A percentile compares a stretch with the other conserved stretches of the same genome.
These are phyloP conservation scores for Tulasnella sp. DNA, from an alignment of 768 basidiomycete species.

Conservation along the genomic window DNA sequence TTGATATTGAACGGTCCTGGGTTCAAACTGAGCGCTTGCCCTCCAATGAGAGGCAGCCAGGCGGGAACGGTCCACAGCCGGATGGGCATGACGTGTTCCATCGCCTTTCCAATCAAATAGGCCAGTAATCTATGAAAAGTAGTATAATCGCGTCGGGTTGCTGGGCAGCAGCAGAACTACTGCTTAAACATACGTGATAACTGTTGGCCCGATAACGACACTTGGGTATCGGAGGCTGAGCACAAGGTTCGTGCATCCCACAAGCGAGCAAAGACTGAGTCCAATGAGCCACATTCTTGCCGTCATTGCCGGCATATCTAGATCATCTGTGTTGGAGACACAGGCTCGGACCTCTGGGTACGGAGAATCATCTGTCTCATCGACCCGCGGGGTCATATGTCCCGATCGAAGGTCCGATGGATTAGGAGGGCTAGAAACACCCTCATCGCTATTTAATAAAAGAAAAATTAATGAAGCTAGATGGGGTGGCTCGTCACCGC, in stretches of 20 bases:
- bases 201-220: slow-evolving; percentile 73
- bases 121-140: slow-evolving; percentile 56
- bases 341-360: slow-evolving; percentile 95
- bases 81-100: slow-evolving; percentile 79
- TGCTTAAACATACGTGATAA: slow-evolving; percentile 55
- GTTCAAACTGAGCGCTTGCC: slow-evolving; percentile 72
- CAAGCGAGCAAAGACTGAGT: slow-evolving; percentile 48
- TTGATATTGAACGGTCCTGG: slow-evolving; percentile 97
- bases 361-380: slow-evolving; percentile 83
- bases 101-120: slow-evolving; percentile 88
- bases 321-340: slow-evolving; percentile 98
- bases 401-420: background rate
- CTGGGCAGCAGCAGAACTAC: slow-evolving; percentile 41
- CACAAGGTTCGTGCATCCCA: slow-evolving; percentile 76
- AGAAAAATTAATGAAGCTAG: background rate
- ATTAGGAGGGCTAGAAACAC: background rate
- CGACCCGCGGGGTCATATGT: slow-evolving; percentile 16
- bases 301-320: slow-evolving; percentile 93
- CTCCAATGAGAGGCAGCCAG: slow-evolving; percentile 41
- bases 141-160: slow-evolving; percentile 29
- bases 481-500: background rate
- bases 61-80: slow-evolving; percentile 51
- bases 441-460: background rate
- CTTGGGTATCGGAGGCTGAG: slow-evolving; percentile 93
- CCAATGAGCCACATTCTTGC: slow-evolving; percentile 90